Percentiles rank a stretch among this genome's conserved stretches.
phyloP scores from a whole-genome alignment of 2,329 filamentous ascomycete species.

The Eurotiales sp. region DNA sequence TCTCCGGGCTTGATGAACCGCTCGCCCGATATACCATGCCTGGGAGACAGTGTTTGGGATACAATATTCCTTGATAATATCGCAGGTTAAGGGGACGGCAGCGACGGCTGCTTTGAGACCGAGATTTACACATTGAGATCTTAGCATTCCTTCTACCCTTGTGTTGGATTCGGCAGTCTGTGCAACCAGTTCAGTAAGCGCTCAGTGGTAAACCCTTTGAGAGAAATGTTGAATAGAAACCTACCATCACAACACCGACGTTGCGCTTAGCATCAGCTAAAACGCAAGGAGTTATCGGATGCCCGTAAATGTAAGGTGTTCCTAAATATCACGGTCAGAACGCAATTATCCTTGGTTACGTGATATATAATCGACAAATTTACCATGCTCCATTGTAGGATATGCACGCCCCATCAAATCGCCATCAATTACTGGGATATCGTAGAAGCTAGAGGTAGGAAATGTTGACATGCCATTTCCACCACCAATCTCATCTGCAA shows the following conservation, averaged over 20 bases:
- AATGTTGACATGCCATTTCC: constrained; percentile 37
- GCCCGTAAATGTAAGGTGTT: constrained; percentile 41
- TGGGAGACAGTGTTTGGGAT: constrained; percentile 29
- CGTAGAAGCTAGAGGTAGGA: constrained; percentile 24
- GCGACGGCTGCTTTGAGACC: constrained; percentile 23
- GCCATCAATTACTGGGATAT: constrained; percentile 41
- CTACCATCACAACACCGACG: constrained; percentile 24
- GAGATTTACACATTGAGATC: constrained; percentile 25
- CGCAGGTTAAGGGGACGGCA: constrained; percentile 20
- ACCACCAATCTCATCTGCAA: constrained; percentile 31
- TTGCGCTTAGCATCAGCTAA: constrained; percentile 43
- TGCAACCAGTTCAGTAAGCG: constrained; percentile 1
- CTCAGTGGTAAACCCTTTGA: too few relatives aligned
- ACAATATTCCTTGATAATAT: constrained; percentile 23
- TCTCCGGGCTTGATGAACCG: constrained; percentile 23
- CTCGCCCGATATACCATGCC: constrained; percentile 29
- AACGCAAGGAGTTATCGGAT: constrained; percentile 36
- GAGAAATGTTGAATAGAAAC: not conserved
- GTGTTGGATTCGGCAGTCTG: constrained; percentile 23
- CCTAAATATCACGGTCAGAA: constrained; percentile 22
- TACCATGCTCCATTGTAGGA: constrained; percentile 15
- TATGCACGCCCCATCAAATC: constrained; percentile 44
- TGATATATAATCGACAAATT: not conserved
- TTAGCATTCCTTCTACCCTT: constrained; percentile 23
- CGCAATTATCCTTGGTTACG: too few relatives aligned